Percentiles rank a stretch among this genome's conserved stretches.
These are phyloP conservation scores for Pleurotus tuoliensis DNA, from an alignment of 768 basidiomycete genomes.

Conservation along the genomic window DNA sequence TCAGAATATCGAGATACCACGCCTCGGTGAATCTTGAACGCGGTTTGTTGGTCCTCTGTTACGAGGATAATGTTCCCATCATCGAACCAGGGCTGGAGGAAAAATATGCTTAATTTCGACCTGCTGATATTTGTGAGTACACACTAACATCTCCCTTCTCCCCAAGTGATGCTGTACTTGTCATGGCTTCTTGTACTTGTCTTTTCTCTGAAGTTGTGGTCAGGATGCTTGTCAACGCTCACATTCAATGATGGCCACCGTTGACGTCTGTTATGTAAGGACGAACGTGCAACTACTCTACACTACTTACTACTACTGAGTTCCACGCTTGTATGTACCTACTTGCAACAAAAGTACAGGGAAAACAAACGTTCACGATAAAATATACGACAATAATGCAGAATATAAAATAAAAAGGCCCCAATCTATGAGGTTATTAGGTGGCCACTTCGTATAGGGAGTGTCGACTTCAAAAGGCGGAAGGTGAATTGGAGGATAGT, in stretches of 20 bases:
- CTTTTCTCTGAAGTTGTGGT: background rate
- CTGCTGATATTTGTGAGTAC: background rate
- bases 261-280: background rate
- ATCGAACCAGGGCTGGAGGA: slow-evolving; percentile 49
- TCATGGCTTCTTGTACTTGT: background rate
- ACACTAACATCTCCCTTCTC: slow-evolving; percentile 5
- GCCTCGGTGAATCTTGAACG: slow-evolving; percentile 53
- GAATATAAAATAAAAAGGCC: background rate
- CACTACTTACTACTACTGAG: background rate
- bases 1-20: slow-evolving; percentile 52
- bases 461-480: slow-evolving; percentile 42
- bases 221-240: background rate
- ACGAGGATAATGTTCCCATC: slow-evolving; percentile 57
- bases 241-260: background rate
- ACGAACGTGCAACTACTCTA: background rate
- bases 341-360: background rate
- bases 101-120: background rate
- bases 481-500: slow-evolving; percentile 49
- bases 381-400: background rate
- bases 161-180: background rate
- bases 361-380: background rate
- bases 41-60: slow-evolving; percentile 35
- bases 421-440: slow-evolving; percentile 5
- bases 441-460: slow-evolving; percentile 27
- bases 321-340: background rate